Evolutionary conservation across 1,139 yeast genomes (phyloP), one percentile per base, ranked within the genome.

Genomic region (Geotrichum phurueaensis): DNA sequence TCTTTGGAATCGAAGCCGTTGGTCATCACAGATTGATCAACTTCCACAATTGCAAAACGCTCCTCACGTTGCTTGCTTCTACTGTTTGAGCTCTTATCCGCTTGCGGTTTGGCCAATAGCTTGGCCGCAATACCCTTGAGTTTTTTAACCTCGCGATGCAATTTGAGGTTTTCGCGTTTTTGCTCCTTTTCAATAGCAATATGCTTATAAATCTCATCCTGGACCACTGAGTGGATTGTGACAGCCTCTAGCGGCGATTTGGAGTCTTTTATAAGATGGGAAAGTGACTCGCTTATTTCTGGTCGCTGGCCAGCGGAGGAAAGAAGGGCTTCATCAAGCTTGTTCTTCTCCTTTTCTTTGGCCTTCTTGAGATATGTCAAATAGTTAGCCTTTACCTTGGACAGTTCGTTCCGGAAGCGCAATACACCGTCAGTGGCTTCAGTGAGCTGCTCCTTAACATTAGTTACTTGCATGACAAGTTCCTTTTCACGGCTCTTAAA

Each of bases 401-500:
- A 12, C 10, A 57, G 54, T 50, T 51, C 55, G 15, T 18, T 27
- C 47, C 39, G 23, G 10, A 10, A 43, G 12, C 47, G 39, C 9
- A 27, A 18, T 13, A 51, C 36, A 6, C 39, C 43, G 6, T 33
- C 33, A 3, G 36, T 33, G 9, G 29, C 15, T 4, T 7, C 7
- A 4, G 22, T 15, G 18, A 33, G 13, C 29, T 4, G 7, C 18
- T 12, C 15, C 0, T 31, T 50, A 7, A 25, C 15, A 23, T 15
- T 13, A 9, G 48, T n/a, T 12, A 56, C 18, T 18, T 15, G 9
- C 5, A 7, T 22, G 22, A 36, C 51, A 25, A 36, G 55, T n/a
- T 56, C 59, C 27, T 43, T 51, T 51, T 56, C 59, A 6, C 54
- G 43, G n/a, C 31, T 54, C n/a, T 56, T 56, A 9, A 56, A 51